These are phyloP conservation scores for Clarireedia paspali DNA, from an alignment of 2,329 filamentous ascomycete genomes.

Conservation along the genomic window DNA sequence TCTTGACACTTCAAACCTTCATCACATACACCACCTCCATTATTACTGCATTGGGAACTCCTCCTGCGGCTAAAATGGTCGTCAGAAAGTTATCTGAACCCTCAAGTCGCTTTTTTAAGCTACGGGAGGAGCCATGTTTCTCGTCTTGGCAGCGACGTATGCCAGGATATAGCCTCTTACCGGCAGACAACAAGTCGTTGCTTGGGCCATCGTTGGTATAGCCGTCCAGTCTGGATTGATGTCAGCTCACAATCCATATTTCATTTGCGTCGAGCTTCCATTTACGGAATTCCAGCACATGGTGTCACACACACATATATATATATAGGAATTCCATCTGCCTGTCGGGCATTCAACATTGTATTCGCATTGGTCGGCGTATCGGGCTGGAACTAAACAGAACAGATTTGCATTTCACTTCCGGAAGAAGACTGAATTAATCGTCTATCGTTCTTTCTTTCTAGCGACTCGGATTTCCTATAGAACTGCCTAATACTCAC, in stretches of 20 bases:
- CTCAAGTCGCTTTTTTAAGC: background rate
- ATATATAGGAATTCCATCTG: background rate
- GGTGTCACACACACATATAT: background rate
- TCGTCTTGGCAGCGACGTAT: slow-evolving; percentile 5
- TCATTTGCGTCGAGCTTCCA: slow-evolving; percentile 2
- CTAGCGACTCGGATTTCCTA: background rate
- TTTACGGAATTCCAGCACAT: background rate
- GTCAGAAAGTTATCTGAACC: background rate
- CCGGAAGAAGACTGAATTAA: background rate
- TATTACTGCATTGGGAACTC: background rate
- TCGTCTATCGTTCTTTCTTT: background rate
- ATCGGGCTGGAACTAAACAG: no score
- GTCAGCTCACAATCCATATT: slow-evolving; percentile 6
- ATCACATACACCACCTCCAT: background rate
- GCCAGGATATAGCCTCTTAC: background rate
- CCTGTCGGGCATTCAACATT: background rate
- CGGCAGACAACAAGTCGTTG: background rate
- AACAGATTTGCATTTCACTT: no score
- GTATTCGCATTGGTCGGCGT: no score
- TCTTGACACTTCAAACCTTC: background rate
- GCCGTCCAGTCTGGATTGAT: slow-evolving; percentile 5
- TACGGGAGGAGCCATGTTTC: background rate
- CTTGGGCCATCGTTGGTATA: slow-evolving; percentile 5
- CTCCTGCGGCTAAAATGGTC: background rate
- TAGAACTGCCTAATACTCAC: background rate